Base-by-base conservation (phyloP, 73 alveolate species). In the Paramecium caudatum region DNA sequence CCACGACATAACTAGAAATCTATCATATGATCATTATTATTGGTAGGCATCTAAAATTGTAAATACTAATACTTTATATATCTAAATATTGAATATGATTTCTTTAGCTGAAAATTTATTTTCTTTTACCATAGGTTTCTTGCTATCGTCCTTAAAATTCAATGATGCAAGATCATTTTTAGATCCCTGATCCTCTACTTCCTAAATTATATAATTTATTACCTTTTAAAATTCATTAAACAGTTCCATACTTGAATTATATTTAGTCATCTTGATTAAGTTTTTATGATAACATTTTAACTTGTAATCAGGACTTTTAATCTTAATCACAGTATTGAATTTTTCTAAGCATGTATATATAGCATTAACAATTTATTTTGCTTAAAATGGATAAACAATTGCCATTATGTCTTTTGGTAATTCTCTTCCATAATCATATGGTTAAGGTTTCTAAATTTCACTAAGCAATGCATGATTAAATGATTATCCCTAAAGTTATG, bases 231-330 rank as follows among this genome's bases (percentile, higher is more conserved):
- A 65, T 65, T 65, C 83, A 39, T 45, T 74, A 5, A 74, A 74
- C 39, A 74, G 32, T 8, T 74, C 88, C 88, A 74, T 74, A 8
- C 45, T 27, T 2, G 69, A 39, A 45, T 74, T 74, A 45, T 74
- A 74, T 39, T 74, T 74, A 3, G 88, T 74, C 62, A 74, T 74
- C 15, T 74, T 74, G 6, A 74, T 74, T 21, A 41, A 27, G 32
- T 74, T 74, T 43, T 74, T 74, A 39, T 74, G 88, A 74, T 74
- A 74, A 74, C 88, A 74, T 74, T 74, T 74, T 25, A 74, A 74
- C 21, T 74, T 74, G 10, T 74, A 74, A 74, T 74, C 88, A 37
- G 62, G 68, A 45, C 88, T 74, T 23, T 74, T 74, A 34, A 74
- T 37, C 34, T 74, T 74, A 5, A 74, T 74, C 16, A 74, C 88